phyloP scores from a whole-genome alignment of 805 yeast species.

The Metschnikowia similis region DNA sequence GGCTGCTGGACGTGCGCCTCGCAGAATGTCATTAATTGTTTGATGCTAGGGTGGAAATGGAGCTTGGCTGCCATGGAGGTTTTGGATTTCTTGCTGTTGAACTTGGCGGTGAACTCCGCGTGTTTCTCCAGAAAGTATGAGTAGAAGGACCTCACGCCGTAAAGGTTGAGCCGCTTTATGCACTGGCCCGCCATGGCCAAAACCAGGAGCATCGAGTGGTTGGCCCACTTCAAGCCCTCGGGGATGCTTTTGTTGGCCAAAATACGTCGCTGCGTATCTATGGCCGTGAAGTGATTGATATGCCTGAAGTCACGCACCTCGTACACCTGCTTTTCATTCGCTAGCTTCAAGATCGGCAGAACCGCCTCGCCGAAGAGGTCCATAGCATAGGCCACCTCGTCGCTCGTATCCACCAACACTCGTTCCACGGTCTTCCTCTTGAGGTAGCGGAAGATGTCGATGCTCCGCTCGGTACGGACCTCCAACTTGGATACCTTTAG shows the following conservation, averaged over 20 bases:
- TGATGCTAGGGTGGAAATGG: constrained; percentile 49
- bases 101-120: constrained; percentile 55
- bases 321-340: constrained; percentile 60
- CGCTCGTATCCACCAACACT: constrained; percentile 49
- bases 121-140: constrained; percentile 58
- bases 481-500: constrained; percentile 73
- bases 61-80: constrained; percentile 61
- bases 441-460: constrained; percentile 77
- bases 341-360: constrained; percentile 59
- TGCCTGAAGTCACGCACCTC: constrained; percentile 61
- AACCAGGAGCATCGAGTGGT: constrained; percentile 56
- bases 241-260: constrained; percentile 50
- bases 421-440: constrained; percentile 61
- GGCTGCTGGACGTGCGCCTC: constrained; percentile 39
- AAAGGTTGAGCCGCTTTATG: constrained; percentile 63
- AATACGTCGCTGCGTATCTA: constrained; percentile 63
- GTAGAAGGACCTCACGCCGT: constrained; percentile 78
- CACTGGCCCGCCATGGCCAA: constrained; percentile 72
- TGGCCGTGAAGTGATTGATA: constrained; percentile 65
- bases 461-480: constrained; percentile 77
- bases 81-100: constrained; percentile 52
- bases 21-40: constrained; percentile 41
- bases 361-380: constrained; percentile 58
- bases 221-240: constrained; percentile 73
- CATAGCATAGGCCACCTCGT: constrained; percentile 54